Base-by-base conservation (phyloP, 2,329 filamentous ascomycete species). In the Drechslerella stenobrocha region DNA sequence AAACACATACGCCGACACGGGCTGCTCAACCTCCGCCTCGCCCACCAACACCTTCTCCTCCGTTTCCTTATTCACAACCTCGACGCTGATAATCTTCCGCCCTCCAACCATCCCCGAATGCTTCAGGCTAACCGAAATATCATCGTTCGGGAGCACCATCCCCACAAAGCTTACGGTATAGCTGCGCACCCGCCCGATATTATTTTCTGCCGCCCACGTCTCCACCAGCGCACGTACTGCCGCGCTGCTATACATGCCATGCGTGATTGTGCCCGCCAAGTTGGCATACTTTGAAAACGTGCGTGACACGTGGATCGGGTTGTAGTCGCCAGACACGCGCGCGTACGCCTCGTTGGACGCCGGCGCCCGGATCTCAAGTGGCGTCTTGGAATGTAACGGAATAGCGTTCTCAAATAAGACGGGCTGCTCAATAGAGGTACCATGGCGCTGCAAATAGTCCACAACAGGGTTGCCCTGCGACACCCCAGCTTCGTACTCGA, bases 171-270 rank as follows among this genome's bases (percentile, higher is more conserved):
- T 92, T 70, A 91, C 93, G 75, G 96, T 90, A 84, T 96, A 98
- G 79, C 92, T 96, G 74, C 93, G 87, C 52, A 98, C 92, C 74
- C 93, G 92, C 44, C 93, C 92, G 73, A 97, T 87, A 76, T 98
- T 93, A 82, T 98, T 98, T 80, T 98, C 95, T 0, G 92, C 93
- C 52, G 95, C 93, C 93, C 93, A 98, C 0, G 90, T 98, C 81
- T 98, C 93, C 4, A 98, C 91, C 53, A 98, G 81, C 76, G 90
- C 95, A 74, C 95, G 87, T 24, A 98, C 93, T 34, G 93, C 89
- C 71, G 93, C 93, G 77, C 92, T 97, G 1, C 92, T 95, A 82
- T 97, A 98, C 93, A 98, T 98, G 76, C 93, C 93, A 76, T 98
- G 93, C 1, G 93, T 98, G 75, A 98, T 98, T 44, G 93, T 98